Evolutionary conservation across 2,329 filamentous ascomycete genomes (phyloP).

Genomic region (Zymoseptoria brevis): DNA sequence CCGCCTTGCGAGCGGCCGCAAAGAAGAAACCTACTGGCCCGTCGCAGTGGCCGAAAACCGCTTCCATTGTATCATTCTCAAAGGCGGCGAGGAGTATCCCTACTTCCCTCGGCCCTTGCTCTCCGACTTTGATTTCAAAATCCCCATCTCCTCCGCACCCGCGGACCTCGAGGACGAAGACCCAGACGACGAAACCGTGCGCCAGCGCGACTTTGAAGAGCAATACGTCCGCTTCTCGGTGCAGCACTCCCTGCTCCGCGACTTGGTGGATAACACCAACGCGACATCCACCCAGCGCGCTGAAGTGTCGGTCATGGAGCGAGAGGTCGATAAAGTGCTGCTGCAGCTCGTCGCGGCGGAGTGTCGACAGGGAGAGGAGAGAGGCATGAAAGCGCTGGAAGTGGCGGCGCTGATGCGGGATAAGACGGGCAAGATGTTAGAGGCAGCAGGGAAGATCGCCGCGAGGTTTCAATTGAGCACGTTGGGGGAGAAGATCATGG

Average conservation of each 20-base stretch:
- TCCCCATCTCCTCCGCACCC: slow-evolving; percentile 53
- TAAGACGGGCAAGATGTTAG: slow-evolving; percentile 77
- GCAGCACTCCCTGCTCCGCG: slow-evolving; percentile 64
- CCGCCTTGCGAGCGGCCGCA: slow-evolving; percentile 74
- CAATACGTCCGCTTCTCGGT: slow-evolving; percentile 68
- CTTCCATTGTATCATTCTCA: slow-evolving; percentile 98
- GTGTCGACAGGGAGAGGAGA: slow-evolving; percentile 85
- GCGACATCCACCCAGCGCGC: slow-evolving; percentile 57
- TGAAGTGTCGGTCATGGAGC: slow-evolving; percentile 61
- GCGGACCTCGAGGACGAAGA: slow-evolving; percentile 32
- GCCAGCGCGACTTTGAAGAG: slow-evolving; percentile 63
- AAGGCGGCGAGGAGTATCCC: slow-evolving; percentile 85
- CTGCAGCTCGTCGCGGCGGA: slow-evolving; percentile 83
- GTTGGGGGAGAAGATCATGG: slow-evolving; percentile 82
- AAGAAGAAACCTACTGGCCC: slow-evolving; percentile 87
- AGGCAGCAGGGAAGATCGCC: slow-evolving; percentile 84
- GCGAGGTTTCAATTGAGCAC: slow-evolving; percentile 72
- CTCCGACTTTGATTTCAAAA: slow-evolving; percentile 84
- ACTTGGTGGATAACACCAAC: slow-evolving; percentile 62
- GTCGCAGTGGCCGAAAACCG: slow-evolving; percentile 84
- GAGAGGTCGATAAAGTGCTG: slow-evolving; percentile 83
- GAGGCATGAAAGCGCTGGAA: slow-evolving; percentile 90
- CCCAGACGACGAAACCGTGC: slow-evolving; percentile 34
- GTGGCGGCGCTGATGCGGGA: slow-evolving; percentile 81
- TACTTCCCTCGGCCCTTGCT: slow-evolving; percentile 87